Conservation (phyloP, 257 asterid species). For the Ocimum tenuiflorum region DNA sequence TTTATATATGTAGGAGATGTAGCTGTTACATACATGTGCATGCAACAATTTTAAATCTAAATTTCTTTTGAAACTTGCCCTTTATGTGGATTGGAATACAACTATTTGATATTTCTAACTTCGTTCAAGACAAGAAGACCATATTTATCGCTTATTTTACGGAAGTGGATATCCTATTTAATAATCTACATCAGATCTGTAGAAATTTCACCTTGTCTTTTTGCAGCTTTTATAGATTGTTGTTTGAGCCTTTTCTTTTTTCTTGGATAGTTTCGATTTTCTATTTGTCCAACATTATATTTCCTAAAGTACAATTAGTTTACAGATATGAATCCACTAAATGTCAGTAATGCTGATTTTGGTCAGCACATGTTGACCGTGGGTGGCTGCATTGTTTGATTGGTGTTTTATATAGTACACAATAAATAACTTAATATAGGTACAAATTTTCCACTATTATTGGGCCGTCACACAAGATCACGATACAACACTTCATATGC, state of each 20-base stretch:
- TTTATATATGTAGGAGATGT: constrained; percentile 37
- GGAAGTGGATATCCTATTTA: constrained; percentile 20
- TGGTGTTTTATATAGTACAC: too few species aligned
- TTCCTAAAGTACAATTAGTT: constrained; percentile 1
- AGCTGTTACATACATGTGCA: constrained; percentile 35
- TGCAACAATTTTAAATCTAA: constrained; percentile 10
- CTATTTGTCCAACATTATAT: background rate
- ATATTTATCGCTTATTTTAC: constrained; percentile 13
- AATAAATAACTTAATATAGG: too few species aligned
- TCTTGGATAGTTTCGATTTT: background rate
- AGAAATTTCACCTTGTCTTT: constrained; percentile 4
- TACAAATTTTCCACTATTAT: too few species aligned
- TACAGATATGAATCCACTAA: constrained; percentile 21
- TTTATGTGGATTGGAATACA: constrained; percentile 14
- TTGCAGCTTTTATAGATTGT: background rate
- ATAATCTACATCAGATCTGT: constrained; percentile 25
- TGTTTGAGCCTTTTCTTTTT: background rate
- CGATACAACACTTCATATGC: background rate
- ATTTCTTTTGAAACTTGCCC: background rate
- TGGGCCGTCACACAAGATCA: too few species aligned
- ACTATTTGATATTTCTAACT: background rate
- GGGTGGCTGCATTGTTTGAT: background rate
- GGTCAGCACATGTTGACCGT: constrained; percentile 21
- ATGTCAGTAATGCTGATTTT: constrained; percentile 4
- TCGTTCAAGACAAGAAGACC: constrained; percentile 25